These are phyloP conservation scores for Nicotiana obtusifolia DNA, from an alignment of 257 asterid species.

Conservation along the genomic window DNA sequence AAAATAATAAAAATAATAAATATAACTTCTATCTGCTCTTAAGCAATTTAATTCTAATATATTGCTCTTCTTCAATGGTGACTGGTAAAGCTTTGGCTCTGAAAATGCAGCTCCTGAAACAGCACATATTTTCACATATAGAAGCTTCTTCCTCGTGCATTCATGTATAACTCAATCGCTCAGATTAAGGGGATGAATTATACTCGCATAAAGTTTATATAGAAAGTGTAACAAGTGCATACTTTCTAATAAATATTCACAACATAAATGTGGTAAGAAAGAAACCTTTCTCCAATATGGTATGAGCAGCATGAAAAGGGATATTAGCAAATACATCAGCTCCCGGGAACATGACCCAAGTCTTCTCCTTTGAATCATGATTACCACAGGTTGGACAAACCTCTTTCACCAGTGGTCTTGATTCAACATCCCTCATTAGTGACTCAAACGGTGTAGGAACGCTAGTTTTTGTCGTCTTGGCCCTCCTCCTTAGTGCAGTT, in stretches of 20 bases:
- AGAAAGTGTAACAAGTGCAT: neutral
- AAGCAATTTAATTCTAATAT: neutral
- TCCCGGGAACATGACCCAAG: conserved; percentile 78
- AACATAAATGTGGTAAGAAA: neutral
- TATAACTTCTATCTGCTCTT: neutral
- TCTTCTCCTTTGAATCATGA: conserved; percentile 69
- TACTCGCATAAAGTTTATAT: neutral
- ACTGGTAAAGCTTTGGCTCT: neutral
- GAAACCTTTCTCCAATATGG: conserved; percentile 79
- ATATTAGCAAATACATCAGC: conserved; percentile 57
- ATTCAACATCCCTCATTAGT: conserved; percentile 67
- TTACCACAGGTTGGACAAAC: conserved; percentile 78
- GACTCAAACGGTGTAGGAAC: conserved; percentile 75
- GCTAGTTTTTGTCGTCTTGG: conserved; percentile 66
- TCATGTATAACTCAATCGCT: neutral
- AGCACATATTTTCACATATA: neutral
- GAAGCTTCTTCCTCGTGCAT: neutral
- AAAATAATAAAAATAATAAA: no score
- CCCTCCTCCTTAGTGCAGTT: conserved; percentile 72
- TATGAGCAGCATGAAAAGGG: conserved; percentile 96
- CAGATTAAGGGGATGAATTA: neutral
- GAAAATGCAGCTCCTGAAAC: neutral
- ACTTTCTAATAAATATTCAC: neutral
- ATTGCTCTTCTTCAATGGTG: neutral
- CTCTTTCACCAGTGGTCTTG: conserved; percentile 74